Evolutionary conservation across 176 grass and related monocot species (phyloP), one percentile per base, ranked within the genome.

Genomic region (Rhynchospora tenuis): DNA sequence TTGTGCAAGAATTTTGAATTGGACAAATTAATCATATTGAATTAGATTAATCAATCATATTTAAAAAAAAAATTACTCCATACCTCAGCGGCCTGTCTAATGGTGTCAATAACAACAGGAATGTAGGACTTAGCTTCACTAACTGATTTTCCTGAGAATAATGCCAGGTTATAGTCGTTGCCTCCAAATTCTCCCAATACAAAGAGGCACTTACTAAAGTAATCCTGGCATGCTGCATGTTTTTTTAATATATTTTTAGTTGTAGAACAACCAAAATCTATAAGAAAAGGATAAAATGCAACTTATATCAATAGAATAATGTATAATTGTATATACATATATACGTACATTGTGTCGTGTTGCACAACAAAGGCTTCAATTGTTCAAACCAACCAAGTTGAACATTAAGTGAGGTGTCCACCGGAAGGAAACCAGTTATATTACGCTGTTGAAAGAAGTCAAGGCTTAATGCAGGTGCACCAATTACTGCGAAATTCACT

Each of bases 321-420:
- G n/a, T n/a, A n/a, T n/a, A n/a, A n/a, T n/a, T n/a, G n/a, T n/a
- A n/a, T n/a, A n/a, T n/a, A n/a, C n/a, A n/a, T 7, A 20, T 1
- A 58, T 19, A 7, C 42, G 26, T 13, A 83, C 89, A 64, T 85
- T 62, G 0, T 0, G 67, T 78, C 12, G 54, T 45, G 57, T 77
- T 88, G 91, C 91, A 93, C 50, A 90, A 46, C 0, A 33, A 62
- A 71, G 88, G 88, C 51, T 84, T 87, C 33, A 88, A 44, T 59
- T 90, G 2, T 85, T 91, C 74, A 61, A 93, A 93, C 89, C 87
- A 88, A 3, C 22, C 80, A 13, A 93, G 16, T 84, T 97, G 88
- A 77, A 80, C 43, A 3, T 27, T 62, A 14, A 90, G 50, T 14
- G 92, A 91, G 43, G 58, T 73, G 80, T 93, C 91, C 0, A 84